phyloP scores from a whole-genome alignment of 148 eudicot species.

The Rheum nobile region DNA sequence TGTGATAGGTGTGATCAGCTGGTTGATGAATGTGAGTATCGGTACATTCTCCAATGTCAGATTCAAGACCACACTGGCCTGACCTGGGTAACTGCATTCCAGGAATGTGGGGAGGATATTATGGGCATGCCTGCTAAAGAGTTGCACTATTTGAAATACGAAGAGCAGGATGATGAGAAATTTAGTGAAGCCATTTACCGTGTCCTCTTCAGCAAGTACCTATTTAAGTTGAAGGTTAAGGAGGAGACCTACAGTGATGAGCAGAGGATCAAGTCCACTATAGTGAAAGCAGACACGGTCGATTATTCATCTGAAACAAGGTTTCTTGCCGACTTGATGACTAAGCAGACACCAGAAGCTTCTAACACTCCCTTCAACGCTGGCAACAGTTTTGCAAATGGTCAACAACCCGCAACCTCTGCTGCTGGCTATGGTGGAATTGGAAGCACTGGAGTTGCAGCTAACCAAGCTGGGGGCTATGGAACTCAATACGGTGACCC shows the following conservation, averaged over 20 bases:
- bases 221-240: constrained; percentile 87
- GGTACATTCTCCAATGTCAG: constrained; percentile 84
- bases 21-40: constrained; percentile 75
- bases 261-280: constrained; percentile 78
- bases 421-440: neutral
- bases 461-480: constrained; percentile 23
- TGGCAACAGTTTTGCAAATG: neutral
- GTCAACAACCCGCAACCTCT: neutral
- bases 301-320: constrained; percentile 42
- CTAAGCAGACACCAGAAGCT: constrained; percentile 29
- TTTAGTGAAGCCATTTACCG: constrained; percentile 40
- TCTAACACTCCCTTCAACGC: constrained; percentile 14
- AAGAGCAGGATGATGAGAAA: constrained; percentile 61
- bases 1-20: constrained; percentile 81
- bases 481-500: constrained; percentile 49
- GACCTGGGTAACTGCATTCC: constrained; percentile 89
- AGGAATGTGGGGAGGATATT: constrained; percentile 76
- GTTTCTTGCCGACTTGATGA: constrained; percentile 38
- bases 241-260: constrained; percentile 87
- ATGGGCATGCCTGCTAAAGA: constrained; percentile 76
- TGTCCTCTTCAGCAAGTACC: constrained; percentile 37
- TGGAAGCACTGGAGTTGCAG: constrained; percentile 10
- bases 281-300: constrained; percentile 56
- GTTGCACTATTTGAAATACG: constrained; percentile 46
- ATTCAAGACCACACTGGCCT: constrained; percentile 84